Base-by-base conservation (phyloP, 2,329 filamentous ascomycete species). In the Xylariaceae sp. region DNA sequence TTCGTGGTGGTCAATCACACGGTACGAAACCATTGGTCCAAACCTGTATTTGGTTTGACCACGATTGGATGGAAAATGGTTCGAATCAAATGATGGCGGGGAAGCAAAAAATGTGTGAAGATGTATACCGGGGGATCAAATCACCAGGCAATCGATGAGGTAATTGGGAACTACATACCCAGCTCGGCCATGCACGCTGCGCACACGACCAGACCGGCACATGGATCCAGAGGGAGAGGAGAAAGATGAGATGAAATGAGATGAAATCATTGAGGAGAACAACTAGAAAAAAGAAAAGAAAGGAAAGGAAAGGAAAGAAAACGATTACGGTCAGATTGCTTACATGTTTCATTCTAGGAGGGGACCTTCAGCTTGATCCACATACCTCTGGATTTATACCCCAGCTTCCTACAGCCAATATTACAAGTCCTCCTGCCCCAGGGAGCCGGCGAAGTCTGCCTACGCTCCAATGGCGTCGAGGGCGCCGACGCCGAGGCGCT, bases 281-380 rank as follows among this genome's bases (percentile, higher is more conserved):
- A 11, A 39, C 7, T 11, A 39, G 12, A 4, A 44, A 11, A 30
- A 11, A 39, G 35, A 39, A 11, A 39, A 39, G 12, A 4, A 44
- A 11, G 9, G 42, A 44, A 6, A 8, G 27, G n/a, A 8, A 26
- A 11, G 31, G 42, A 30, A 27, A 9, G 43, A 4, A 12, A 2
- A 6, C n/a, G 4, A 27, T 47, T 11, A 19, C 46, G 39, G 19
- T 47, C 35, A 40, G 32, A 54, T 47, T 19, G 56, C 59, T 59
- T 51, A 60, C 56, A 47, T 30, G 6, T 47, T n/a, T 37, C 34
- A 29, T 51, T 55, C 35, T 51, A 97, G 94, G 87, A 95, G 66
- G 90, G 90, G 62, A 86, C 85, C 60, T 84, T 96, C 65, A 90
- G 86, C 65, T 79, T 99, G 57, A 90, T 97, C 66, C 91, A 96